Conservation (phyloP, 176 grass and related monocot species). For the Pontederia paniculata region DNA sequence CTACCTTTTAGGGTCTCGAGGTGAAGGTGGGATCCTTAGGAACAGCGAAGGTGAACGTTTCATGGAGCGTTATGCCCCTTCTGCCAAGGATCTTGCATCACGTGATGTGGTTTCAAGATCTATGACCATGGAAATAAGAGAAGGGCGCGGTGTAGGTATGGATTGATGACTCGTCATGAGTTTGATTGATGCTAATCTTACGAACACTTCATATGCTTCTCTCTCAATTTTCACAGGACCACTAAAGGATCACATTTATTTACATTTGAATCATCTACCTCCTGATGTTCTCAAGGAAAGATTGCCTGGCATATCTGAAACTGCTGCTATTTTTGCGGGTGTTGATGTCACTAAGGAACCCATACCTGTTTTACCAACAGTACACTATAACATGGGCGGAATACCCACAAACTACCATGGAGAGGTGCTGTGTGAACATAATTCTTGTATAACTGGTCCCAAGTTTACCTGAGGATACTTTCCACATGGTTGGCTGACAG, state of each 20-base stretch:
- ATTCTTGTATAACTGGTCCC: neutral
- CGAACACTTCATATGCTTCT: slow-evolving; percentile 6
- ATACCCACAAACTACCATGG: slow-evolving; percentile 96
- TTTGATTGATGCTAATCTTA: slow-evolving; percentile 2
- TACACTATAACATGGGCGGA: slow-evolving; percentile 98
- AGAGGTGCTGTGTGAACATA: slow-evolving; percentile 36
- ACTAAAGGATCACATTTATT: slow-evolving; percentile 84
- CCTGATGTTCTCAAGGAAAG: slow-evolving; percentile 88
- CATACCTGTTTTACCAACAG: slow-evolving; percentile 93
- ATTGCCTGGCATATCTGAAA: slow-evolving; percentile 96
- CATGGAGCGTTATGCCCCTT: slow-evolving; percentile 73
- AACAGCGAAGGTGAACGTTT: slow-evolving; percentile 83
- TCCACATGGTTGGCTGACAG: neutral
- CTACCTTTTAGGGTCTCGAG: slow-evolving; percentile 46
- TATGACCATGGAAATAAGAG: slow-evolving; percentile 83
- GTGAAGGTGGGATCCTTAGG: slow-evolving; percentile 86
- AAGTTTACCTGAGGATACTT: neutral
- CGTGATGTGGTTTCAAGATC: slow-evolving; percentile 73
- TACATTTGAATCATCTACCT: slow-evolving; percentile 81
- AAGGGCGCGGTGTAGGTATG: slow-evolving; percentile 66
- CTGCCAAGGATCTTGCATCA: slow-evolving; percentile 74
- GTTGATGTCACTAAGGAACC: slow-evolving; percentile 97
- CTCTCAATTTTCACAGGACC: slow-evolving; percentile 38
- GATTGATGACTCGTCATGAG: neutral
- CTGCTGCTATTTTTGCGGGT: slow-evolving; percentile 91